Evolutionary conservation across 2,329 filamentous ascomycete species (phyloP).

Genomic region (Sporothrix inflata): DNA sequence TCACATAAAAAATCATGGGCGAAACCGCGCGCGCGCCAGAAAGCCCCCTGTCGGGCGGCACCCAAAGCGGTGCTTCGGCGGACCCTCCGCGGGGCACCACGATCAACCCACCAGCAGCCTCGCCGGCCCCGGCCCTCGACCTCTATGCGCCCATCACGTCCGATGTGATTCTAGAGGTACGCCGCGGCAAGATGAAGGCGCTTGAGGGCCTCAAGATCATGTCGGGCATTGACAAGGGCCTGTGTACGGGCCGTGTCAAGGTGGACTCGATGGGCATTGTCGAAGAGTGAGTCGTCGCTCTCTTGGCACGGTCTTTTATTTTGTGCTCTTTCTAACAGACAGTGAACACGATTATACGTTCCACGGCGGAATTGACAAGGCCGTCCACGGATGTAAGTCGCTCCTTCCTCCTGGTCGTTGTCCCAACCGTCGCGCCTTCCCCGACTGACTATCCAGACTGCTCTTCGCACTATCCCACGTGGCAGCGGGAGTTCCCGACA

Average conservation of each 20-base stretch:
- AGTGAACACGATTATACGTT: slow-evolving; percentile 62
- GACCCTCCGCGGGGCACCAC: not conserved
- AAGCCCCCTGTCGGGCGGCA: slow-evolving; percentile 11
- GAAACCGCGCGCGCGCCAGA: slow-evolving; percentile 5
- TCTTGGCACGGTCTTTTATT: not conserved
- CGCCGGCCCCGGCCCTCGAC: not conserved
- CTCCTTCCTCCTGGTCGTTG: not conserved
- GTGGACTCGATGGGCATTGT: slow-evolving; percentile 56
- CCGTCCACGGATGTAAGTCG: slow-evolving; percentile 59
- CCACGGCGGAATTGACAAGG: slow-evolving; percentile 67
- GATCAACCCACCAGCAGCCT: not conserved
- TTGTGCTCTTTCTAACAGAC: not conserved
- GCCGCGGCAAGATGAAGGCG: slow-evolving; percentile 59
- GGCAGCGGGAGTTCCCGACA: slow-evolving; percentile 57
- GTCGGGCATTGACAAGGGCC: slow-evolving; percentile 61
- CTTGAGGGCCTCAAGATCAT: slow-evolving; percentile 55
- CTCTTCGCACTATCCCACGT: slow-evolving; percentile 59
- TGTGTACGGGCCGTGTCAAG: slow-evolving; percentile 49
- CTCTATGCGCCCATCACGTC: slow-evolving; percentile 45
- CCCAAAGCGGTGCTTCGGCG: not conserved
- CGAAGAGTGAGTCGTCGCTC: slow-evolving; percentile 46
- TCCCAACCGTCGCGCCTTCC: not conserved
- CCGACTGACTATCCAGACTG: slow-evolving; percentile 51
- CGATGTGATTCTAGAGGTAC: slow-evolving; percentile 60
- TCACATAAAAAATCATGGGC: not conserved